Percentiles rank a stretch among this genome's conserved stretches.
phyloP scores from a whole-genome alignment of 257 asterid genomes.

The Solanum verrucosum region DNA sequence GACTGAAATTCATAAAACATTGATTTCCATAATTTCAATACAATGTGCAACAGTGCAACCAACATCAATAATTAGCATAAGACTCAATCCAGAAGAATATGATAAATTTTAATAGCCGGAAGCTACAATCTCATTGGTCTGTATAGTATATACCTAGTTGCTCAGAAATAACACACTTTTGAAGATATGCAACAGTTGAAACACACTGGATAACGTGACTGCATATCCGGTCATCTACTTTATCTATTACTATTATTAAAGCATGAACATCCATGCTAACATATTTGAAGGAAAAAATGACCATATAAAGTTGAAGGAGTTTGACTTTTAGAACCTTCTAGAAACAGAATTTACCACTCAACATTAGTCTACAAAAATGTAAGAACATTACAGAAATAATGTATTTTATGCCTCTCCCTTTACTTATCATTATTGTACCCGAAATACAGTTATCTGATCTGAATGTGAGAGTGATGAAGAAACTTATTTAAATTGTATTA shows the following conservation, averaged over 20 bases:
- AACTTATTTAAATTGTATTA: neutral
- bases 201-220: neutral
- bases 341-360: neutral
- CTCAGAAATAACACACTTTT: neutral
- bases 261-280: neutral
- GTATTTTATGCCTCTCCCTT: neutral
- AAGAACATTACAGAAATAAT: neutral
- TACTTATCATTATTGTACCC: neutral
- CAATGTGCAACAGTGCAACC: neutral
- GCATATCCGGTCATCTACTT: neutral
- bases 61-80: neutral
- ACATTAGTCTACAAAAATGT: neutral
- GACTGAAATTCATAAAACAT: neutral
- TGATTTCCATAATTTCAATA: neutral
- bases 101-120: neutral
- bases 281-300: neutral
- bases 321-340: neutral
- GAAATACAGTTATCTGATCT: neutral
- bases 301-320: neutral
- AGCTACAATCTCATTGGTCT: neutral
- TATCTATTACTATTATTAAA: neutral
- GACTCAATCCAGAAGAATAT: neutral
- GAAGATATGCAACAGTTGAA: neutral
- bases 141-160: neutral
- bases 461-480: neutral